These are phyloP conservation scores for Gaeumannomyces tritici DNA, from an alignment of 2,329 filamentous ascomycete species.

Conservation along the genomic window DNA sequence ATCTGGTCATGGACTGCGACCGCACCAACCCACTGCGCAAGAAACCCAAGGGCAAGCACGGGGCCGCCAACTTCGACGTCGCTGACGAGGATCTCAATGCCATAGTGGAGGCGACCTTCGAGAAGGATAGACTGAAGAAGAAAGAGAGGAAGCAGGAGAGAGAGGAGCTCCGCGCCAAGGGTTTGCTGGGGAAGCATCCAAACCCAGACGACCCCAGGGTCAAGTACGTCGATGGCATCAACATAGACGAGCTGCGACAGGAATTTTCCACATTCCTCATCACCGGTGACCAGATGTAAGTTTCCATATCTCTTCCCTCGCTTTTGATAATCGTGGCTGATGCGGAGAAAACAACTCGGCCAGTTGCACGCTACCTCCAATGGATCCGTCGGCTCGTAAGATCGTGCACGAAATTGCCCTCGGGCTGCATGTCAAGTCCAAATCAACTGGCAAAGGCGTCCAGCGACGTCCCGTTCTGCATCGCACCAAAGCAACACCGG, in stretches of 20 bases:
- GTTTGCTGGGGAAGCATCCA: slow-evolving; percentile 51
- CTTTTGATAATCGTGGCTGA: neutral
- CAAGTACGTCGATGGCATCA: slow-evolving; percentile 68
- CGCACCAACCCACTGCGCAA: slow-evolving; percentile 53
- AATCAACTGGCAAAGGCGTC: slow-evolving; percentile 66
- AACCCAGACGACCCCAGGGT: slow-evolving; percentile 50
- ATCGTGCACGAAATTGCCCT: slow-evolving; percentile 71
- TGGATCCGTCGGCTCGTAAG: slow-evolving; percentile 70
- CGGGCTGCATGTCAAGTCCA: slow-evolving; percentile 70
- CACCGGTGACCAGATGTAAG: slow-evolving; percentile 52
- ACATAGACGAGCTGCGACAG: slow-evolving; percentile 56
- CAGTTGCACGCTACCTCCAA: slow-evolving; percentile 70
- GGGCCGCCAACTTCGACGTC: slow-evolving; percentile 40
- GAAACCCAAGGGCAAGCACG: slow-evolving; percentile 52
- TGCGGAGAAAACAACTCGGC: slow-evolving; percentile 6
- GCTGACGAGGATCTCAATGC: slow-evolving; percentile 60
- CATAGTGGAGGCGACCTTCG: slow-evolving; percentile 48
- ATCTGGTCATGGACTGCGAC: slow-evolving; percentile 77
- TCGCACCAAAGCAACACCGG: slow-evolving; percentile 58
- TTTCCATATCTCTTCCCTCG: slow-evolving; percentile 7
- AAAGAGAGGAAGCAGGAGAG: slow-evolving; percentile 59
- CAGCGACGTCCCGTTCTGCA: slow-evolving; percentile 68
- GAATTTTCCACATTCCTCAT: slow-evolving; percentile 67
- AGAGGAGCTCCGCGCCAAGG: slow-evolving; percentile 57
- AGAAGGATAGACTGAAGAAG: slow-evolving; percentile 63